Evolutionary conservation across 768 basidiomycete genomes (phyloP).

Genomic region (Lentinula lateritia): DNA sequence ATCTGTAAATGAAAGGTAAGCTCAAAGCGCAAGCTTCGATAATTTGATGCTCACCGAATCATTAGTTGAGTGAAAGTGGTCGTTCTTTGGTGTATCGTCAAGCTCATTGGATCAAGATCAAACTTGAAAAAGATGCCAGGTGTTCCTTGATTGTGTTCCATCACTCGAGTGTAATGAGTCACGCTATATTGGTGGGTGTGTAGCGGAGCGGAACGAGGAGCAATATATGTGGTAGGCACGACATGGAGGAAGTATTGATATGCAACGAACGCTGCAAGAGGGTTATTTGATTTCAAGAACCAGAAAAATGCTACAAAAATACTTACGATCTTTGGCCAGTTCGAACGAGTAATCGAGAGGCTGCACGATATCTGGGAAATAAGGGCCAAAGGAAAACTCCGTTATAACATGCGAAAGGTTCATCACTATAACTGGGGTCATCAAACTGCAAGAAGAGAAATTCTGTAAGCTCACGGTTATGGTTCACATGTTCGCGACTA

Average conservation of each 20-base stretch:
- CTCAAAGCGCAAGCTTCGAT: background rate
- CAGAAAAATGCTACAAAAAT: background rate
- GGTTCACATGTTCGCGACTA: conserved; percentile 82
- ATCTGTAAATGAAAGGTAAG: conserved; percentile 27
- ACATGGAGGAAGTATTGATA: conserved; percentile 96
- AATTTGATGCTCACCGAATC: conserved; percentile 44
- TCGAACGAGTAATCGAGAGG: conserved; percentile 91
- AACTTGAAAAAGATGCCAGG: conserved; percentile 99
- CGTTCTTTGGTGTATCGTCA: conserved; percentile 86
- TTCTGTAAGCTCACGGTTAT: conserved; percentile 52
- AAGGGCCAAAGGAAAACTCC: conserved; percentile 95
- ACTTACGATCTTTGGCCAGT: conserved; percentile 60
- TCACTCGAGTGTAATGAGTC: conserved; percentile 79
- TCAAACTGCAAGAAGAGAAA: no score
- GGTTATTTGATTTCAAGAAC: background rate
- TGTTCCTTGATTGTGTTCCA: conserved; percentile 71
- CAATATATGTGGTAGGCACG: conserved; percentile 91
- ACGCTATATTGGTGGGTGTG: conserved; percentile 89
- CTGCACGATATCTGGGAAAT: conserved; percentile 93
- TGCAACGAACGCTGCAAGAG: conserved; percentile 65
- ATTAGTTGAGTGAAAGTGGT: conserved; percentile 76
- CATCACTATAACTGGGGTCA: conserved; percentile 55
- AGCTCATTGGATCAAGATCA: conserved; percentile 84
- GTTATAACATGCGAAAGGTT: conserved; percentile 95
- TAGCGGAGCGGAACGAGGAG: conserved; percentile 59